Conservation (phyloP, 208 protist genomes). For the Giardia muris region DNA sequence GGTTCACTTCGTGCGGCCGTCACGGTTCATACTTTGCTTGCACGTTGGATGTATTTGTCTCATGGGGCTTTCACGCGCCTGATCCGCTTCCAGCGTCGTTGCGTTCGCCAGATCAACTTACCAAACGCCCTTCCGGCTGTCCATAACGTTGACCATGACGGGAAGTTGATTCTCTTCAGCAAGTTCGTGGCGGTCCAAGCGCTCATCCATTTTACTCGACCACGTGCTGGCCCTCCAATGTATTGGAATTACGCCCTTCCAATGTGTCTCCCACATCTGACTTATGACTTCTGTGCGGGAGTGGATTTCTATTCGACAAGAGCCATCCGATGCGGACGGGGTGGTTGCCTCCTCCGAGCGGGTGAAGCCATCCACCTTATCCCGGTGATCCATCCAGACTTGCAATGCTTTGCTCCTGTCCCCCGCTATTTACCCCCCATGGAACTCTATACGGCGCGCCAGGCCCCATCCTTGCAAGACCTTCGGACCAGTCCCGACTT, state of each 20-base stretch:
- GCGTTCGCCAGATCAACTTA: not conserved
- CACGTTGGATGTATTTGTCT: not conserved
- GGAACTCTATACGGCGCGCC: not conserved
- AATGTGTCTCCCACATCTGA: not conserved
- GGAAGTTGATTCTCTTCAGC: not conserved
- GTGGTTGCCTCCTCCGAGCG: not conserved
- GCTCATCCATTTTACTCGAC: not conserved
- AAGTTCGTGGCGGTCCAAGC: not conserved
- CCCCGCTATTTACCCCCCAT: not conserved
- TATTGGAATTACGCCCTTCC: not conserved
- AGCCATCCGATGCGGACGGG: too few relatives aligned
- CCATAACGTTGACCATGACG: not conserved
- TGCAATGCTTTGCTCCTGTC: not conserved
- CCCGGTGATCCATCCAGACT: not conserved
- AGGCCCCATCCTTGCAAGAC: not conserved
- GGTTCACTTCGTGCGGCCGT: not conserved
- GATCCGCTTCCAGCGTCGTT: not conserved
- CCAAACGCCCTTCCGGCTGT: not conserved
- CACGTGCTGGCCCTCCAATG: not conserved
- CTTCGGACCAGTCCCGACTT: not conserved
- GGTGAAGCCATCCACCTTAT: not conserved
- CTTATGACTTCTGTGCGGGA: not conserved
- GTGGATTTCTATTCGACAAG: too few relatives aligned
- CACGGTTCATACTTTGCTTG: not conserved
- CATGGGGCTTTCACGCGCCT: not conserved